Evolutionary conservation across 257 asterid genomes (phyloP).

Genomic region (Salvia hispanica): DNA sequence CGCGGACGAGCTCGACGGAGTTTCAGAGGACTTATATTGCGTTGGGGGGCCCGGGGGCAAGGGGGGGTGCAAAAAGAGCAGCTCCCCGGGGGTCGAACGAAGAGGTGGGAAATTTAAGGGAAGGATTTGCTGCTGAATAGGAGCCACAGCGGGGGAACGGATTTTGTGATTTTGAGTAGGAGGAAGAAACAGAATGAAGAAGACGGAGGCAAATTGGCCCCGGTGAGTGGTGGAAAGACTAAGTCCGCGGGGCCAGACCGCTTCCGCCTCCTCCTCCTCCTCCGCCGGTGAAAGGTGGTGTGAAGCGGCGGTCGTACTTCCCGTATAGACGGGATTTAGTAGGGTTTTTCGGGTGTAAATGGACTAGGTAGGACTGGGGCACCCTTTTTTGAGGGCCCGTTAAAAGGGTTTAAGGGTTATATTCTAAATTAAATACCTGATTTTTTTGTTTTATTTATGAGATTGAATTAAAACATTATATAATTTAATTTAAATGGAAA

Average conservation of each 20-base stretch:
- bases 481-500: too few relatives aligned
- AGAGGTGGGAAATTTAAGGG: slow-evolving; percentile 51
- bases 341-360: slow-evolving; percentile 42
- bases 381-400: too few relatives aligned
- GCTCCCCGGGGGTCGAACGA: slow-evolving; percentile 49
- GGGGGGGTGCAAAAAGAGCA: slow-evolving; percentile 49
- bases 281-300: slow-evolving; percentile 28
- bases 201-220: slow-evolving; percentile 14
- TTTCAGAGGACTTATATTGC: slow-evolving; percentile 56
- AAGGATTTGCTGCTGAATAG: slow-evolving; percentile 43
- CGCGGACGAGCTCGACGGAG: slow-evolving; percentile 47
- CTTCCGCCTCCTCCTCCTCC: slow-evolving; percentile 4
- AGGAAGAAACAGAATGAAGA: slow-evolving; percentile 32
- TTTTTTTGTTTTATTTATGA: too few relatives aligned
- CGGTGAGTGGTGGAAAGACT: slow-evolving; percentile 26
- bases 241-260: slow-evolving; percentile 28
- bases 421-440: neutral
- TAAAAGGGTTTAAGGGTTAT: too few relatives aligned
- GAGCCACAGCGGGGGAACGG: slow-evolving; percentile 62
- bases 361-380: slow-evolving; percentile 41
- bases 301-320: slow-evolving; percentile 46
- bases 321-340: slow-evolving; percentile 51
- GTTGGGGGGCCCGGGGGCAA: slow-evolving; percentile 57
- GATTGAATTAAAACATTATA: neutral
- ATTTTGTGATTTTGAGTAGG: slow-evolving; percentile 35